Base-by-base conservation (phyloP, 2,329 filamentous ascomycete genomes). In the Curvularia sp. region DNA sequence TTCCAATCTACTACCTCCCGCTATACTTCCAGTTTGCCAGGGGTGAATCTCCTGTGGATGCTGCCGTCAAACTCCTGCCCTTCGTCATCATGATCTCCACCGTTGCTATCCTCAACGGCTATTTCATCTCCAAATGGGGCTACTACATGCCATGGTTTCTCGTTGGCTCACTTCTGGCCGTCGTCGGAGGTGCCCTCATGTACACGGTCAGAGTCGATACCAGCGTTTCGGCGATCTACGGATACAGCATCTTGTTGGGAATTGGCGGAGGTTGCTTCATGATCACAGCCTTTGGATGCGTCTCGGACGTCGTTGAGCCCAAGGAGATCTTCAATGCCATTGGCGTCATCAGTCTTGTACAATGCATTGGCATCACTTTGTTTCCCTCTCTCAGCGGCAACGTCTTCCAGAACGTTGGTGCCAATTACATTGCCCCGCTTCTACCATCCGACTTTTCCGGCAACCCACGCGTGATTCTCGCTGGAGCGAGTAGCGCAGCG, bases 1-100 rank as follows among this genome's bases (percentile, higher is more conserved):
- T 48, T 12, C 51, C 51, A 6, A 54, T 72, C 46, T 73, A 69
- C 59, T 68, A 58, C 41, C 59, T 74, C 23, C 71, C 73, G 1
- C 52, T 73, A 9, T 70, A 59, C 49, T 75, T 74, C 63, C 66
- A 72, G 50, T 70, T 74, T 48, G 50, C 60, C 8, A 47, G 60
- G 5, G 60, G 59, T 7, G 69, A 73, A 25, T 19, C n/a, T 1
- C 39, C 70, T 2, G 18, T 74, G 6, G 34, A 63, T 0, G 53
- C 72, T 2, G 73, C 50, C 1, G 60, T 73, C 9, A 49, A 67
- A 7, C 60, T 74, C 0, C 61, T 75, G 2, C 71, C 73, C 2
- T 63, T 69, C 39, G 61, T 75, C 49, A 27, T 63, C 32, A 21
- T 72, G 13, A 36, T 64, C 15, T 55, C 57, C 21, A 19, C 60